Evolutionary conservation across 768 basidiomycete species (phyloP).

Genomic region (Kwoniella europaea): DNA sequence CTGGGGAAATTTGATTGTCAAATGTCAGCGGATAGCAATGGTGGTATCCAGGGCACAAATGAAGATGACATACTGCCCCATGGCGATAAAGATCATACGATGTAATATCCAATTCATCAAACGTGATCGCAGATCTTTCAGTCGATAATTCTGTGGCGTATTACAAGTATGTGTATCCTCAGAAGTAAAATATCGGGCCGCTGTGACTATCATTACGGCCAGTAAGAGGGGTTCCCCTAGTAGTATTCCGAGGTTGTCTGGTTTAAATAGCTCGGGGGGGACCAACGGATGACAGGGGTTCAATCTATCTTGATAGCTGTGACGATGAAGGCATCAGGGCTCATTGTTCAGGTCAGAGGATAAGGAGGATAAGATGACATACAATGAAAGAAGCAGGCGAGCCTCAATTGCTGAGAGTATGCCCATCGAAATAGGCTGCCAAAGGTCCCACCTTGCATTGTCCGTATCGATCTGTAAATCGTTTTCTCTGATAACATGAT

Average conservation of each 20-base stretch:
- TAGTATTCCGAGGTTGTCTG: background rate
- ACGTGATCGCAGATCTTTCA: background rate
- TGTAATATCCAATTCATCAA: conserved; percentile 1
- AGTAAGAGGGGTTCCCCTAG: background rate
- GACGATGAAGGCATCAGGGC: too few relatives aligned
- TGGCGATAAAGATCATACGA: background rate
- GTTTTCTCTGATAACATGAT: background rate
- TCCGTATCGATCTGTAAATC: background rate
- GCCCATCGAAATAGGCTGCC: background rate
- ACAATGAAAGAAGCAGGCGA: background rate
- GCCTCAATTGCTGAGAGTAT: background rate
- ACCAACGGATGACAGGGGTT: conserved; percentile 5
- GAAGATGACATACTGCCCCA: background rate
- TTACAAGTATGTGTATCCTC: background rate
- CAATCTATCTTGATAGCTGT: background rate
- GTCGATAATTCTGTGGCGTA: background rate
- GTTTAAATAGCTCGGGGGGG: background rate
- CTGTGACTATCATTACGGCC: background rate
- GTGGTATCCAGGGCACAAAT: too few relatives aligned
- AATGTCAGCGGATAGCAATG: background rate
- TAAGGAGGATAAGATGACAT: background rate
- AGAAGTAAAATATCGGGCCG: background rate
- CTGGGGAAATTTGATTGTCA: background rate
- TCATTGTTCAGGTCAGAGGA: too few relatives aligned
- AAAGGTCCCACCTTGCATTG: background rate